Evolutionary conservation across 2,329 filamentous ascomycete species (phyloP).

Genomic region (Neofusicoccum parvum): DNA sequence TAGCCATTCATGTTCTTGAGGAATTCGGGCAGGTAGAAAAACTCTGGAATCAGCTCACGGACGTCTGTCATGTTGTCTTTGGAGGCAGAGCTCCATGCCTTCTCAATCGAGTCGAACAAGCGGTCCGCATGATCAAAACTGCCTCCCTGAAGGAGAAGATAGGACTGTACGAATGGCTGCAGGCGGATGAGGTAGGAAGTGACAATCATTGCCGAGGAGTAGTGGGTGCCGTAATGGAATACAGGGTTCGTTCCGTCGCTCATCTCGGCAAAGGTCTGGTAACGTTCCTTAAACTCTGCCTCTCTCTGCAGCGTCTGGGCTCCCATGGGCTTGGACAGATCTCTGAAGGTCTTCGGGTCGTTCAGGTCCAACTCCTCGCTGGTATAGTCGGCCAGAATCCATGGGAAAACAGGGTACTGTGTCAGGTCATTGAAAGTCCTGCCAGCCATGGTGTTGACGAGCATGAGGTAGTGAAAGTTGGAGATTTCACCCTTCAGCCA

Average conservation of each 20-base stretch:
- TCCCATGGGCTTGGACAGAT: conserved; percentile 95
- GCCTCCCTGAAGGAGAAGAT: conserved; percentile 90
- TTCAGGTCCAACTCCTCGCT: conserved; percentile 88
- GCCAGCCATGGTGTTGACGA: conserved; percentile 96
- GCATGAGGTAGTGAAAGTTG: conserved; percentile 98
- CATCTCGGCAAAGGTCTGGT: conserved; percentile 87
- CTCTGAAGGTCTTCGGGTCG: conserved; percentile 82
- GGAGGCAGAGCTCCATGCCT: conserved; percentile 89
- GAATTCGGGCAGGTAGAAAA: conserved; percentile 96
- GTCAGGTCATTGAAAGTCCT: conserved; percentile 97
- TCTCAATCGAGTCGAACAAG: conserved; percentile 89
- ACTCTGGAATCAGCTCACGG: conserved; percentile 91
- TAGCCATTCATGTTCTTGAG: conserved; percentile 92
- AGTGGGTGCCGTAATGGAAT: conserved; percentile 98
- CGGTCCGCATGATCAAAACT: conserved; percentile 95
- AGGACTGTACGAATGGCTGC: conserved; percentile 95
- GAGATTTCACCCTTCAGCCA: conserved; percentile 96
- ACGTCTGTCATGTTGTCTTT: conserved; percentile 91
- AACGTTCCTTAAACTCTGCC: conserved; percentile 78
- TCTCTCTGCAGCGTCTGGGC: conserved; percentile 79
- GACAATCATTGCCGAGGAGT: conserved; percentile 98
- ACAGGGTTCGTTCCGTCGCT: conserved; percentile 73
- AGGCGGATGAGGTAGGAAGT: conserved; percentile 93
- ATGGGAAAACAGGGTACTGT: conserved; percentile 97
- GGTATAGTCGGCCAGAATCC: conserved; percentile 94